Evolutionary conservation across 2,329 filamentous ascomycete genomes (phyloP).

Genomic region (Sporothrix globosa): DNA sequence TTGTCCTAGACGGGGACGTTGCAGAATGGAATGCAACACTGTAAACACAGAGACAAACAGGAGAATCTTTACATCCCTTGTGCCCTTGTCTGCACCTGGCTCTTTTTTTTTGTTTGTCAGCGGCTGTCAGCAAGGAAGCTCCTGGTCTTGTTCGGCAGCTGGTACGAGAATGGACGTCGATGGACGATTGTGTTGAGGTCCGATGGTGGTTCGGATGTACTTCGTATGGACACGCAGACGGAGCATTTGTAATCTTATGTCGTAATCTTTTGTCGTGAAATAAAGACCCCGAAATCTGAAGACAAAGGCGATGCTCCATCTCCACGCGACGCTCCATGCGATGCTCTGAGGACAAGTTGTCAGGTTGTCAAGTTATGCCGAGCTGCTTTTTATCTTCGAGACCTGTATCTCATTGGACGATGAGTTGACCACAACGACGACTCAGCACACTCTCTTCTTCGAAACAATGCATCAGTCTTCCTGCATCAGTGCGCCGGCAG

Average conservation of each 20-base stretch:
- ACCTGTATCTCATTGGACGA: not conserved
- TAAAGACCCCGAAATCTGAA: not conserved
- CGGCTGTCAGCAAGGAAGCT: not conserved
- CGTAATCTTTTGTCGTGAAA: too few relatives aligned
- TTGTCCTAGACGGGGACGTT: not conserved
- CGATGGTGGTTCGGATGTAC: not conserved
- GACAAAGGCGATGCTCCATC: not conserved
- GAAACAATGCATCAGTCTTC: not conserved
- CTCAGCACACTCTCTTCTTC: not conserved
- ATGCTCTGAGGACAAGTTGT: not conserved
- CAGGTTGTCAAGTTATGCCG: not conserved
- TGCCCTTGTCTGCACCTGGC: not conserved
- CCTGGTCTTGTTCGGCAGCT: not conserved
- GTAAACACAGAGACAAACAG: not conserved
- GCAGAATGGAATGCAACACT: slow-evolving; percentile 12
- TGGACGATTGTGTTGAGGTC: not conserved
- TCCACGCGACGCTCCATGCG: not conserved
- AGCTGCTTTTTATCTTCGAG: not conserved
- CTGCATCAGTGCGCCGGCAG: not conserved
- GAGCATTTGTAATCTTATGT: too few relatives aligned
- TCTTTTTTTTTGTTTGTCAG: not conserved
- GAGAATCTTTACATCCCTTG: too few relatives aligned
- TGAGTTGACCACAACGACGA: not conserved
- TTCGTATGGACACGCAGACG: too few relatives aligned
- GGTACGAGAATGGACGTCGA: not conserved